phyloP scores from a whole-genome alignment of 345 rosid genomes.

The Eutrema yunnanense region DNA sequence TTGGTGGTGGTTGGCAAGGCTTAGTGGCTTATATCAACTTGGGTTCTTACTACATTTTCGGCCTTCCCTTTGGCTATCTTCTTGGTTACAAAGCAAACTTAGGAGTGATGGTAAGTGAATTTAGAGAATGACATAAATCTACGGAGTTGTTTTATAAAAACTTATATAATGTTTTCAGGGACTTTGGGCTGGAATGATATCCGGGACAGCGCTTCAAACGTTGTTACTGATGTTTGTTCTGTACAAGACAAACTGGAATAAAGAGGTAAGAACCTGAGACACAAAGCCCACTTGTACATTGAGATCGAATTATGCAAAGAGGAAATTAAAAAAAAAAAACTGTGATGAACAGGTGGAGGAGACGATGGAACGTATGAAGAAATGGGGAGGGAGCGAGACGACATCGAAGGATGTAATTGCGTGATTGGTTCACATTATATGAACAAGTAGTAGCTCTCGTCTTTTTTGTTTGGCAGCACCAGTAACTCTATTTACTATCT shows the following conservation, averaged over 20 bases:
- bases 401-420: constrained; percentile 11
- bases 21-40: constrained; percentile 76
- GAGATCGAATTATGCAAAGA: neutral
- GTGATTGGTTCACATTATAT: neutral
- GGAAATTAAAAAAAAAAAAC: neutral
- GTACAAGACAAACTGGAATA: constrained; percentile 70
- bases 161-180: constrained; percentile 37
- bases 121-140: neutral
- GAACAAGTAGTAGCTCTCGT: neutral
- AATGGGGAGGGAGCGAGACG: constrained; percentile 55
- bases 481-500: neutral
- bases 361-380: constrained; percentile 54
- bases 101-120: constrained; percentile 53
- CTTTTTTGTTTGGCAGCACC: neutral
- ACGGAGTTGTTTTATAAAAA: neutral
- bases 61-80: constrained; percentile 66
- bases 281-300: neutral
- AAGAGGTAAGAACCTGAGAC: constrained; percentile 46
- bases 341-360: constrained; percentile 45
- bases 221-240: constrained; percentile 45
- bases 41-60: constrained; percentile 64
- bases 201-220: constrained; percentile 71
- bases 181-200: constrained; percentile 79
- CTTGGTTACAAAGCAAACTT: constrained; percentile 60
- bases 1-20: constrained; percentile 90